Evolutionary conservation across 305 asterid species (phyloP).

Genomic region (Fraxinus albicans): DNA sequence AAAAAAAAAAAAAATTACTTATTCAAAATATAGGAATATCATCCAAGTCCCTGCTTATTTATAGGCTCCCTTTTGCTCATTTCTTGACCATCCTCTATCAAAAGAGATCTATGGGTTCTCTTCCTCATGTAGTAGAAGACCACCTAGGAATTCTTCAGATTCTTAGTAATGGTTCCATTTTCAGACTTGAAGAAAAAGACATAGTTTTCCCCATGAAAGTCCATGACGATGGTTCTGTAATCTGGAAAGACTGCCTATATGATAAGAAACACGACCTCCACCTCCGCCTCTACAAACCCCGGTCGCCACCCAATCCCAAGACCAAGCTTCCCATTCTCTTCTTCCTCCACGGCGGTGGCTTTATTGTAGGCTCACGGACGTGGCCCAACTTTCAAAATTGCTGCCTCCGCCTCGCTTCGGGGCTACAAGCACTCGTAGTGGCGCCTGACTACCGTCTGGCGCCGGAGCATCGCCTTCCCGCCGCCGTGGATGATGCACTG

Average conservation of each 20-base stretch:
- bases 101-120: slow-evolving; percentile 19
- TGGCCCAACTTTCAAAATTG: slow-evolving; percentile 15
- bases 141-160: slow-evolving; percentile 28
- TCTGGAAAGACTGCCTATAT: slow-evolving; percentile 22
- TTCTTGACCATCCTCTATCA: not conserved
- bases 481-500: slow-evolving; percentile 24
- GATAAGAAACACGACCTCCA: slow-evolving; percentile 16
- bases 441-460: slow-evolving; percentile 30
- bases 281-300: slow-evolving; percentile 28
- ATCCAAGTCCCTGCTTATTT: not conserved
- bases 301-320: not conserved
- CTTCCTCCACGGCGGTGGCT: slow-evolving; percentile 34
- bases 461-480: slow-evolving; percentile 34
- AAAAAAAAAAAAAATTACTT: not conserved
- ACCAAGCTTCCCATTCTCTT: slow-evolving; percentile 20
- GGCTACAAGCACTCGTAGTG: slow-evolving; percentile 17
- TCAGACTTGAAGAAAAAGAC: slow-evolving; percentile 19
- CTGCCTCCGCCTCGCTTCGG: slow-evolving; percentile 23
- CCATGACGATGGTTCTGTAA: slow-evolving; percentile 28
- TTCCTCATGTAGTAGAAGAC: slow-evolving; percentile 37
- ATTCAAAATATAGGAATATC: not conserved
- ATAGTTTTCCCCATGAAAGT: slow-evolving; percentile 18
- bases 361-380: slow-evolving; percentile 19
- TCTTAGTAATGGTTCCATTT: slow-evolving; percentile 38
- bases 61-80: not conserved